phyloP scores from a whole-genome alignment of 805 yeast species.

The Schwanniomyces sp. region DNA sequence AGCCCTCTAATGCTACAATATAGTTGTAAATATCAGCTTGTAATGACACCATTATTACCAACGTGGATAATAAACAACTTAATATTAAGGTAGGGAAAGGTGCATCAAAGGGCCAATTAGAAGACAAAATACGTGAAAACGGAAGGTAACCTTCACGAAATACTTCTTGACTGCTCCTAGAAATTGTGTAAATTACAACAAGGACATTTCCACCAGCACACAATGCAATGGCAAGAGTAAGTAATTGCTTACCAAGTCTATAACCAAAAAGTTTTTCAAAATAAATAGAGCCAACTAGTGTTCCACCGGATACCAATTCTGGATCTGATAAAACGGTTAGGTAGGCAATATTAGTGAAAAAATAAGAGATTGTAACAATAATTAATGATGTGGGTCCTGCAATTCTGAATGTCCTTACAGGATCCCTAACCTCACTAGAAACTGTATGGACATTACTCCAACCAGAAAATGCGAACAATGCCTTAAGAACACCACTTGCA shows the following conservation, averaged over 20 bases:
- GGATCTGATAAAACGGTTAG: slow-evolving; percentile 53
- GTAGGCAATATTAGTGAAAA: slow-evolving; percentile 56
- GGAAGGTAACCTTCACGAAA: slow-evolving; percentile 66
- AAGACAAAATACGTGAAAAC: slow-evolving; percentile 48
- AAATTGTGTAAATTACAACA: slow-evolving; percentile 58
- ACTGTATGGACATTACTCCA: slow-evolving; percentile 65
- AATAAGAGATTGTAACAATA: slow-evolving; percentile 48
- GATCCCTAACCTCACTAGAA: slow-evolving; percentile 61
- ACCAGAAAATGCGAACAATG: slow-evolving; percentile 60
- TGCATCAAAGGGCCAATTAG: slow-evolving; percentile 55
- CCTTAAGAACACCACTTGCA: slow-evolving; percentile 56
- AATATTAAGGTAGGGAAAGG: slow-evolving; percentile 53
- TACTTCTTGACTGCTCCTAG: slow-evolving; percentile 64
- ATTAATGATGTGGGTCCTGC: slow-evolving; percentile 60
- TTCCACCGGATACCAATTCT: slow-evolving; percentile 55
- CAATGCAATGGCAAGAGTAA: slow-evolving; percentile 58
- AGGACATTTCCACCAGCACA: slow-evolving; percentile 63
- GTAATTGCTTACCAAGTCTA: slow-evolving; percentile 50
- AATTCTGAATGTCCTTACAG: slow-evolving; percentile 53
- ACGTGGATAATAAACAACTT: slow-evolving; percentile 41
- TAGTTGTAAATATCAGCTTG: slow-evolving; percentile 52
- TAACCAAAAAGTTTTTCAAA: slow-evolving; percentile 58
- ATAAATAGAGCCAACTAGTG: slow-evolving; percentile 57
- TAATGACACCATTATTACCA: slow-evolving; percentile 41
- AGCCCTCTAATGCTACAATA: slow-evolving; percentile 52